These are phyloP conservation scores for Basipetospora chlamydospora DNA, from an alignment of 2,329 filamentous ascomycete genomes.

Conservation along the genomic window DNA sequence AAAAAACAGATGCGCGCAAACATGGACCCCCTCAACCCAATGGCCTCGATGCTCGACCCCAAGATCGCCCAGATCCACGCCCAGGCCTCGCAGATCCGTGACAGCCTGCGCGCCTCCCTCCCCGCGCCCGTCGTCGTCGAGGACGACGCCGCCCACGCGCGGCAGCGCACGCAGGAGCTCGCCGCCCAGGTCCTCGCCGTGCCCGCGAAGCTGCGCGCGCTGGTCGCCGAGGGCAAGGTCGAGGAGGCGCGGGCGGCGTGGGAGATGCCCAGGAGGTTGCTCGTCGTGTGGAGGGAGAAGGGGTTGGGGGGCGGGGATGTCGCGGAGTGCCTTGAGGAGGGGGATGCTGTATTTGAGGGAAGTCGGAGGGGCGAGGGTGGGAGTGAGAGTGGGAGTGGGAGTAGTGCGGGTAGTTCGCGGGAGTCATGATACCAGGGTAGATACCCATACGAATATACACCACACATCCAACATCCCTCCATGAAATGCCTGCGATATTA, in stretches of 20 bases:
- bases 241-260: slow-evolving; percentile 46
- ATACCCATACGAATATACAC: no score
- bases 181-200: slow-evolving; percentile 48
- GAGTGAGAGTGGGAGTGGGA: not conserved
- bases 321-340: slow-evolving; percentile 35
- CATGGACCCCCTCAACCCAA: slow-evolving; percentile 66
- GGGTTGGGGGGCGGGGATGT: slow-evolving; percentile 41
- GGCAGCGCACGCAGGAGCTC: slow-evolving; percentile 34
- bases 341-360: slow-evolving; percentile 30
- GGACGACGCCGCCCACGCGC: slow-evolving; percentile 11
- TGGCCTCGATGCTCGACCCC: slow-evolving; percentile 56
- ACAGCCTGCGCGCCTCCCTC: slow-evolving; percentile 31
- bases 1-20: slow-evolving; percentile 53
- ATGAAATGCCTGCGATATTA: no score
- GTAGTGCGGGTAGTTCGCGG: not conserved
- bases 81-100: slow-evolving; percentile 39
- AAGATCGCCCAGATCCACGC: slow-evolving; percentile 63
- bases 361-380: slow-evolving; percentile 4
- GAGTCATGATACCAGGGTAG: not conserved
- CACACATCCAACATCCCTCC: no score
- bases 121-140: slow-evolving; percentile 27
- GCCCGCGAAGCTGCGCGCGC: slow-evolving; percentile 40
- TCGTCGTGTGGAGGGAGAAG: slow-evolving; percentile 38
- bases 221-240: slow-evolving; percentile 44
- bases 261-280: slow-evolving; percentile 35